Evolutionary conservation across 495 filamentous ascomycete species (phyloP).

Genomic region (Lineolata rhizophorae): DNA sequence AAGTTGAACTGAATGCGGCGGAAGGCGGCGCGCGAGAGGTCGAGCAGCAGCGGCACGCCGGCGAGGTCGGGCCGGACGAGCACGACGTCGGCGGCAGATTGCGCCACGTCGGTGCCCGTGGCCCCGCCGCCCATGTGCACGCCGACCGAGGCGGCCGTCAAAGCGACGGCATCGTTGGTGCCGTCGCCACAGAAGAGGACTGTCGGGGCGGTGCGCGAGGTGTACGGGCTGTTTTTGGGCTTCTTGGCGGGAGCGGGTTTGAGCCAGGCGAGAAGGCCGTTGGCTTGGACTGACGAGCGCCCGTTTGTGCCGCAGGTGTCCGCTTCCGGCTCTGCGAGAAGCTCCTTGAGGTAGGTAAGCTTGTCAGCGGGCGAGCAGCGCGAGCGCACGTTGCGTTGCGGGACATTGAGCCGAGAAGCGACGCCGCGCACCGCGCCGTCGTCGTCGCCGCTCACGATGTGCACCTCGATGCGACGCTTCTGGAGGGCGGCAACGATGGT

Average conservation of each 20-base stretch:
- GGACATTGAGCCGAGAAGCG: constrained; percentile 31
- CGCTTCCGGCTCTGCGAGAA: no score
- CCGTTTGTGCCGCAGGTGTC: no score
- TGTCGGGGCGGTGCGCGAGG: constrained; percentile 3
- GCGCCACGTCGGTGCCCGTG: constrained; percentile 38
- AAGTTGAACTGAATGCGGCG: constrained; percentile 48
- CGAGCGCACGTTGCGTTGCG: constrained; percentile 22
- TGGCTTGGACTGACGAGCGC: constrained; percentile 1
- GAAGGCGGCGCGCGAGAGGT: constrained; percentile 31
- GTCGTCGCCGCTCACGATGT: constrained; percentile 52
- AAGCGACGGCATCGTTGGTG: constrained; percentile 58
- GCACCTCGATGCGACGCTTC: constrained; percentile 32
- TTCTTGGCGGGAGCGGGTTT: no score
- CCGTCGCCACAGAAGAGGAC: constrained; percentile 61
- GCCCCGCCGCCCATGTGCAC: constrained; percentile 30
- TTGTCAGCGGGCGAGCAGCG: constrained; percentile 40
- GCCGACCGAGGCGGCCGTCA: constrained; percentile 53
- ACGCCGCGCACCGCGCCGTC: constrained; percentile 31
- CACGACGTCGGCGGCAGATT: constrained; percentile 46
- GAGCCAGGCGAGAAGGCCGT: no score
- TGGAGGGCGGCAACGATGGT: constrained; percentile 27
- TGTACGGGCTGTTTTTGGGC: no score
- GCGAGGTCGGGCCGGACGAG: constrained; percentile 34
- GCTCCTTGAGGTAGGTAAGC: constrained; percentile 30
- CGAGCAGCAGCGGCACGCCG: constrained; percentile 35